Percentiles rank a stretch among this genome's conserved stretches.
Conservation (phyloP, 345 rosid genomes). For the Salix suchowensis region DNA sequence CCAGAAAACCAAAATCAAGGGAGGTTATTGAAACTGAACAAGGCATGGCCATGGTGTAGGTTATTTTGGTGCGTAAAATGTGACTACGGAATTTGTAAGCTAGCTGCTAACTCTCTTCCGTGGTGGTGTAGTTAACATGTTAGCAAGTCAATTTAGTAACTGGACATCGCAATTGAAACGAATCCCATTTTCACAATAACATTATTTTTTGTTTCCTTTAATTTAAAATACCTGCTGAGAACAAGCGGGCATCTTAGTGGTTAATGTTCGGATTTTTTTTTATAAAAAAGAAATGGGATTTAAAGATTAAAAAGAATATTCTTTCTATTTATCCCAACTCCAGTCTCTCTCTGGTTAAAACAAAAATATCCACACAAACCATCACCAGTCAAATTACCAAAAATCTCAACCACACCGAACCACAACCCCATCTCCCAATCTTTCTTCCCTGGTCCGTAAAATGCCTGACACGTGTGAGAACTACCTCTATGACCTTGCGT, state of each 20-base stretch:
- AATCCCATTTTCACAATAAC: too few species aligned
- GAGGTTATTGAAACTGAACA: too few species aligned
- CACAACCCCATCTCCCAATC: neutral
- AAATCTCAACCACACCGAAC: neutral
- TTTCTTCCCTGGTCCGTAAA: neutral
- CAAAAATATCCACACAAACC: neutral
- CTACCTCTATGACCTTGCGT: neutral
- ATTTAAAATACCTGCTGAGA: too few species aligned
- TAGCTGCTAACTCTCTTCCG: too few species aligned
- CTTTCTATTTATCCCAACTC: neutral
- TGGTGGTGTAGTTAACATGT: too few species aligned
- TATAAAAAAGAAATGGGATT: neutral
- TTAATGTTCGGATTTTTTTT: too few species aligned
- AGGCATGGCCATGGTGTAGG: neutral
- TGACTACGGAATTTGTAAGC: too few species aligned
- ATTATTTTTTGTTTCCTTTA: too few species aligned
- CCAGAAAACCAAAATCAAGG: too few species aligned
- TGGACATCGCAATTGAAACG: too few species aligned
- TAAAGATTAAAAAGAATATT: neutral
- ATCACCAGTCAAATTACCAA: neutral
- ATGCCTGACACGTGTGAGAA: slow-evolving; percentile 10
- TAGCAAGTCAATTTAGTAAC: too few species aligned
- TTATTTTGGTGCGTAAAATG: neutral
- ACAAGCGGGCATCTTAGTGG: too few species aligned
- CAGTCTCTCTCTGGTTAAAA: neutral